These are phyloP conservation scores for Erythrobasidium yunnanense DNA, from an alignment of 768 basidiomycete species.

Conservation along the genomic window DNA sequence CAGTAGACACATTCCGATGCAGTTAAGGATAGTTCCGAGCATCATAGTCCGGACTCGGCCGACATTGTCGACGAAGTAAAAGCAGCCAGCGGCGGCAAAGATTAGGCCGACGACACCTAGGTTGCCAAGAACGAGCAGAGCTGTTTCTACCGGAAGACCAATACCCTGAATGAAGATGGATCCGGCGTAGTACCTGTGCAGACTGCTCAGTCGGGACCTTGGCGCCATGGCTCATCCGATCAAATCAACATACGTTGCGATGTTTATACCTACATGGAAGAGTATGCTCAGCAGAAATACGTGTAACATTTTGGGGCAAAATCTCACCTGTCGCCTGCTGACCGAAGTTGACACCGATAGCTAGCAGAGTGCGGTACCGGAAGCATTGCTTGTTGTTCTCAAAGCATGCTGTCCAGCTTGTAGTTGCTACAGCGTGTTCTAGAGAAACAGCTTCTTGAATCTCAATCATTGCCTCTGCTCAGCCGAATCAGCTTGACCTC, in stretches of 20 bases:
- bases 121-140: slow-evolving; percentile 30
- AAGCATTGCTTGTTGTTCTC: slow-evolving; percentile 31
- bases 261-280: slow-evolving; percentile 33
- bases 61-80: slow-evolving; percentile 31
- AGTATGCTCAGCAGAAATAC: slow-evolving; percentile 30
- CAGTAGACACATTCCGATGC: slow-evolving; percentile 11
- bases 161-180: slow-evolving; percentile 24
- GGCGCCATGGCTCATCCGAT: neutral
- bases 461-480: slow-evolving; percentile 32
- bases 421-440: slow-evolving; percentile 28
- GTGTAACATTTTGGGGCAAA: slow-evolving; percentile 4
- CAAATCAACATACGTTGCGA: slow-evolving; percentile 35
- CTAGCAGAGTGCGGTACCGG: slow-evolving; percentile 35
- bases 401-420: slow-evolving; percentile 15
- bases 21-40: slow-evolving; percentile 1
- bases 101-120: slow-evolving; percentile 15
- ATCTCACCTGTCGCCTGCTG: neutral
- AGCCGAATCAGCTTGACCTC: no score
- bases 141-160: slow-evolving; percentile 4
- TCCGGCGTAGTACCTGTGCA: slow-evolving; percentile 32
- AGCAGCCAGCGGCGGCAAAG: slow-evolving; percentile 30
- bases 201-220: neutral
- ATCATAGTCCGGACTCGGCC: slow-evolving; percentile 27
- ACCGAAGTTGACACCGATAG: slow-evolving; percentile 31
- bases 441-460: slow-evolving; percentile 34